Base-by-base conservation (phyloP, 768 basidiomycete species). In the Podaxis rugospora region DNA sequence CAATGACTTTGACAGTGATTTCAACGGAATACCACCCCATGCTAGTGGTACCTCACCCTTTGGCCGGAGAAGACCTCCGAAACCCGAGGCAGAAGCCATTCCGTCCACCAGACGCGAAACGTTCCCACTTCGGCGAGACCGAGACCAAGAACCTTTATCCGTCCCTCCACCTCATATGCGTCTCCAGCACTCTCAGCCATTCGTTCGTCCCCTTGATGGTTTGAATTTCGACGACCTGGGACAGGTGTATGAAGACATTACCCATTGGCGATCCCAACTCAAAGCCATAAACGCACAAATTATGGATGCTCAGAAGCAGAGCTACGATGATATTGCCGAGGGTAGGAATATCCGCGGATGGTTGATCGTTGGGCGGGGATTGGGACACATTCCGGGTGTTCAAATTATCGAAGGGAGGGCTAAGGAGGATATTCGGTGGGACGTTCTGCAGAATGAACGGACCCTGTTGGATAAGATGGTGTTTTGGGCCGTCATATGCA, bases 351-450 rank as follows among this genome's bases (percentile, higher is more conserved):
- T 89, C 62, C 88, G 87, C 66, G 92, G 92, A 0, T 93, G 90
- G 89, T 68, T 94, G 56, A 72, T 94, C 68, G 80, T 90, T 42
- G 92, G 92, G 7, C 78, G 83, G 27, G 90, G 89, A 1, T 70
- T 92, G 61, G 72, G 84, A 57, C 81, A 79, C 65, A 69, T 93
- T 27, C 84, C 84, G 32, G 84, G 85, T 1, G 71, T 88, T 4
- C 75, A 89, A 68, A 73, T 88, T 37, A 91, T 94, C 23, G 87
- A 90, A 68, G 92, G 92, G 1, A 75, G 88, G 61, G 87, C 90
- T 13, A 92, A 90, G 70, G 90, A 93, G 67, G 91, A 93, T 69
- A 84, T 94, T 37, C 74, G 88, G 57, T 94, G 91, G 90, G 84
- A 87, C 61, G 84, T 89, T 25, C 73, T 93, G 52, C 88, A 90